Conservation (phyloP, 164 flowering plant genomes). For the Nelumbo lutea region DNA sequence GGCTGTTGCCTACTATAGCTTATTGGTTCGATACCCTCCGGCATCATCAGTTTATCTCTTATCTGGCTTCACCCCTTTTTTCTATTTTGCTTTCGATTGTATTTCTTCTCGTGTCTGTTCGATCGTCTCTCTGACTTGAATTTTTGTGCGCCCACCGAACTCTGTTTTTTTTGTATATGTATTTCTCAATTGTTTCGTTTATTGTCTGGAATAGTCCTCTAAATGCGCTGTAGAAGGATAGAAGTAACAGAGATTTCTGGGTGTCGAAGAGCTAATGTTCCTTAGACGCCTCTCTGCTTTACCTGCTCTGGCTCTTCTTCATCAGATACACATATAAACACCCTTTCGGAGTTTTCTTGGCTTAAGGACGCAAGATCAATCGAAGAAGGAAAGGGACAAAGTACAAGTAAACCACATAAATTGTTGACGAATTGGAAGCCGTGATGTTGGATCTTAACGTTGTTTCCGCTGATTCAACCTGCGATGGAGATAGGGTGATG, state of each 20-base stretch:
- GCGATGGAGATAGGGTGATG: conserved; percentile 9
- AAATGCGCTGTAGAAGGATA: no score
- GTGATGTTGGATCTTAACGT: conserved; percentile 54
- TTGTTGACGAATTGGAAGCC: neutral
- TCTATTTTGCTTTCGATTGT: neutral
- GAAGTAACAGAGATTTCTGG: neutral
- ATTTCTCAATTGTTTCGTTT: no score
- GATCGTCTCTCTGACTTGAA: neutral
- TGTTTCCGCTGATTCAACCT: conserved; percentile 25
- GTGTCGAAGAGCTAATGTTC: neutral
- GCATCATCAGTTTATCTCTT: no score
- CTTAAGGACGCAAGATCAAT: neutral
- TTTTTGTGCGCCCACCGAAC: neutral
- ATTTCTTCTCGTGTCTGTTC: no score
- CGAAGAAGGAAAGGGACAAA: neutral
- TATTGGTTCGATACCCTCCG: no score
- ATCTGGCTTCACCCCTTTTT: neutral
- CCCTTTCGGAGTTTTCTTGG: neutral
- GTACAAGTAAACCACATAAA: neutral
- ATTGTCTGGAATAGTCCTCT: no score
- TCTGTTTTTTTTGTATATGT: neutral
- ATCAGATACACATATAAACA: neutral
- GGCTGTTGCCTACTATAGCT: no score
- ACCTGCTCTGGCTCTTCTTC: neutral
- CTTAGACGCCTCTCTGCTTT: neutral